Conservation (phyloP, 2,329 filamentous ascomycete species). For the Venturiaceae sp. region DNA sequence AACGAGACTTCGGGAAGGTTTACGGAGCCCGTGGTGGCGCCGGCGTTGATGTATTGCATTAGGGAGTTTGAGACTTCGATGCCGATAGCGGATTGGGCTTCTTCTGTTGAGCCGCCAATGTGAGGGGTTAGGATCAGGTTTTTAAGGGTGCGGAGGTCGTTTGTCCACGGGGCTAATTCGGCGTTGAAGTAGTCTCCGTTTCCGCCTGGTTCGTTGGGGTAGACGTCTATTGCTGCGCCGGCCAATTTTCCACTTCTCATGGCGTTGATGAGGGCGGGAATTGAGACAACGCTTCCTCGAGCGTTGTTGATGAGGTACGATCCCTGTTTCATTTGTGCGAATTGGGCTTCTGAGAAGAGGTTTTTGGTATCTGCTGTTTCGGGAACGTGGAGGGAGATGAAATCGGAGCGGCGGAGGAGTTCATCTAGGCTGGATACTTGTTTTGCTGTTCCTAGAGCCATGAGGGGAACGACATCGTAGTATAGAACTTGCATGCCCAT, state of each 20-base stretch:
- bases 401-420: conserved; percentile 74
- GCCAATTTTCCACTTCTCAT: conserved; percentile 80
- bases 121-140: conserved; percentile 95
- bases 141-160: conserved; percentile 73
- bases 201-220: conserved; percentile 82
- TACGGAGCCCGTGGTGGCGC: conserved; percentile 80
- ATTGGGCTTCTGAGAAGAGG: conserved; percentile 72
- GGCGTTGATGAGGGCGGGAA: conserved; percentile 80
- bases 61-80: conserved; percentile 84
- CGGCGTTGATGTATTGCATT: conserved; percentile 92
- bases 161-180: conserved; percentile 67
- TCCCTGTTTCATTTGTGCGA: conserved; percentile 84
- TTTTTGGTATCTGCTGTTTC: conserved; percentile 87
- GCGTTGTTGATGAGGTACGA: conserved; percentile 95
- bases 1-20: conserved; percentile 94
- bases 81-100: conserved; percentile 92
- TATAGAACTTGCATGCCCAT: conserved; percentile 99
- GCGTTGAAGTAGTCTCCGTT: conserved; percentile 93
- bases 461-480: conserved; percentile 89
- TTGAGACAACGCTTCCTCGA: conserved; percentile 88
- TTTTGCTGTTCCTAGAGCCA: conserved; percentile 81
- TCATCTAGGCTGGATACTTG: conserved; percentile 72
- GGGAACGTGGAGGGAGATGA: conserved; percentile 89
- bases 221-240: conserved; percentile 93
- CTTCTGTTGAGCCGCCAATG: conserved; percentile 95